Base-by-base conservation (phyloP, 1,139 yeast genomes). In the Casaregolazyma suthepensis region DNA sequence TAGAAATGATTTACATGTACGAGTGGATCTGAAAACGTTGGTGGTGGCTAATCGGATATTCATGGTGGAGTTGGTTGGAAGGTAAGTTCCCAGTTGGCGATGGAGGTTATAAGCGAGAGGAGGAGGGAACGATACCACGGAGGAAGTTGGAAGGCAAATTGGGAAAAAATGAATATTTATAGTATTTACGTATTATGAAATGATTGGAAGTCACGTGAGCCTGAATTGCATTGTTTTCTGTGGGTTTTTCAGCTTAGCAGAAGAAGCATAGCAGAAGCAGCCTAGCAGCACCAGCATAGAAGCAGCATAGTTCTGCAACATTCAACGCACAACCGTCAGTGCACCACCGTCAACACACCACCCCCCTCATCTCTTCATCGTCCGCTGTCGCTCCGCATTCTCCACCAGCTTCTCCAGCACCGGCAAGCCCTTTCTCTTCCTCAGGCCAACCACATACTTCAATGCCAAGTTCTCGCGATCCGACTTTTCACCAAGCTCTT, bases 351-450 rank as follows among this genome's bases (percentile, higher is more conserved):
- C 5, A 26, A 26, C 31, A 6, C 10, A 10, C 9, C 31, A 5
- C 5, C 9, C 7, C 5, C 17, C 9, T 35, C 17, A 63, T 45
- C 56, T 56, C 54, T 65, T 65, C 61, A 65, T 50, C 3, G 93
- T 91, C 64, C 97, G 79, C 71, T 90, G 97, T 70, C 90, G 89
- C 68, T 93, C 98, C 1, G 98, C 96, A 65, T 86, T 87, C 67
- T 87, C 79, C 19, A 94, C 86, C 46, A 93, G 86, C 70, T 91
- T 91, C 63, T 90, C 96, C 64, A 88, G 96, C 29, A 90, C 87
- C 64, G 86, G 85, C 59, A 93, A 73, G 12, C 99, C 99, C 73
- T 94, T 94, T 59, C 96, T 79, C 68, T 83, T 80, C 65, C 99
- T 78, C 47, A 93, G 82, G 37, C 73, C 74, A 58, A 88, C 89